Evolutionary conservation across 2,329 filamentous ascomycete genomes (phyloP), one percentile per base, ranked within the genome.

Genomic region (Sclerotinia subarctica): DNA sequence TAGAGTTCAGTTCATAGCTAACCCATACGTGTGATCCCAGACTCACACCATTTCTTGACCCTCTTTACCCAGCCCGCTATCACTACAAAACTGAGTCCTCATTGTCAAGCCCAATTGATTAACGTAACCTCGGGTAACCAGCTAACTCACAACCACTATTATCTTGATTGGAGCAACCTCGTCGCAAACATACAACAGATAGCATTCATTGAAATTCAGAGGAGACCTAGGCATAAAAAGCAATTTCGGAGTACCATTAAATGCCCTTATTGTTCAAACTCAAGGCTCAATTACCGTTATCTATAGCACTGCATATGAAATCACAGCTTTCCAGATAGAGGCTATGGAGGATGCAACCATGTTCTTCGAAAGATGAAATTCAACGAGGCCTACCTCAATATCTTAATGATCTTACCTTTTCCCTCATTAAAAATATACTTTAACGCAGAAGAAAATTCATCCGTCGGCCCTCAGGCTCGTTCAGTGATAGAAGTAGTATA

Each of bases 11-110:
- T 0, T 29, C 10, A 13, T 8, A n/a, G 29, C 19, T 17, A 54
- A n/a, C 0, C 7, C n/a, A 5, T 15, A 54, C 5, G 2, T n/a
- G 2, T n/a, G 5, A 6, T n/a, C 52, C 6, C 3, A 2, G 21
- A n/a, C 53, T n/a, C 35, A 21, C 2, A n/a, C 10, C 19, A n/a
- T 56, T 56, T n/a, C 35, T 1, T 32, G 19, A 35, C 11, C 5
- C 21, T 38, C 5, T 1, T 56, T 21, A 2, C 35, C 32, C n/a
- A 2, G 1, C 2, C 29, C n/a, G 5, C 2, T 4, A 7, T 38
- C 21, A 42, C 38, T 42, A 42, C 15, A n/a, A n/a, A 1, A n/a
- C 7, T 7, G 1, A 13, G 7, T 2, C 0, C 11, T n/a, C 13
- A 11, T 13, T 54, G 3, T 38, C 29, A 4, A 5, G 0, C 1